Conservation (phyloP, 2,329 filamentous ascomycete species). For the Beauveria rudraprayagi region DNA sequence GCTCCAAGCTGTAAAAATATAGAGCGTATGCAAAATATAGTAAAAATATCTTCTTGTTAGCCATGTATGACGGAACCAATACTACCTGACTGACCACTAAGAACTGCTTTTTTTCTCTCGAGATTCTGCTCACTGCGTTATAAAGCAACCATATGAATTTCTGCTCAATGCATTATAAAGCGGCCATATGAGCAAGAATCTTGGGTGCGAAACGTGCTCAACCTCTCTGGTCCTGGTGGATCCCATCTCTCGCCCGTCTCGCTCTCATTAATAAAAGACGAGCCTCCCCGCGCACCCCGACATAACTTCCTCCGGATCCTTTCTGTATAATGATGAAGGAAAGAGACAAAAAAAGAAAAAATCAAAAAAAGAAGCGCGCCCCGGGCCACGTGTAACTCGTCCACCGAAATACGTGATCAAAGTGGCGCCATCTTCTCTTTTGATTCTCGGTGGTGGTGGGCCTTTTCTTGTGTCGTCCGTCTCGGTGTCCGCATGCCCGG, state of each 20-base stretch:
- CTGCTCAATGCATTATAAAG: neutral
- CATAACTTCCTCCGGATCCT: too few relatives aligned
- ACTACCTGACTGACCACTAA: too few relatives aligned
- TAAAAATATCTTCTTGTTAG: neutral
- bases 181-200: neutral
- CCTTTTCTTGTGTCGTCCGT: neutral
- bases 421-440: neutral
- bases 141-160: neutral
- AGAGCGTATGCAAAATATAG: neutral
- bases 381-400: neutral
- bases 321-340: too few relatives aligned
- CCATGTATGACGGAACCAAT: neutral
- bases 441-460: too few relatives aligned
- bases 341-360: too few relatives aligned
- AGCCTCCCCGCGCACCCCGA: too few relatives aligned
- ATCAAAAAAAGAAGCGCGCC: neutral
- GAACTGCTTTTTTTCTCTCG: too few relatives aligned
- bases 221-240: neutral
- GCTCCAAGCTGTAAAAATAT: conserved; percentile 22
- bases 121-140: neutral
- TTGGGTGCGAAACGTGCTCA: neutral
- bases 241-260: neutral
- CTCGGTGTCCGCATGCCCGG: too few relatives aligned
- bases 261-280: neutral
- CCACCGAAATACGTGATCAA: neutral